Base-by-base conservation (phyloP, 495 filamentous ascomycete genomes). In the Chaetomidium leptoderma region DNA sequence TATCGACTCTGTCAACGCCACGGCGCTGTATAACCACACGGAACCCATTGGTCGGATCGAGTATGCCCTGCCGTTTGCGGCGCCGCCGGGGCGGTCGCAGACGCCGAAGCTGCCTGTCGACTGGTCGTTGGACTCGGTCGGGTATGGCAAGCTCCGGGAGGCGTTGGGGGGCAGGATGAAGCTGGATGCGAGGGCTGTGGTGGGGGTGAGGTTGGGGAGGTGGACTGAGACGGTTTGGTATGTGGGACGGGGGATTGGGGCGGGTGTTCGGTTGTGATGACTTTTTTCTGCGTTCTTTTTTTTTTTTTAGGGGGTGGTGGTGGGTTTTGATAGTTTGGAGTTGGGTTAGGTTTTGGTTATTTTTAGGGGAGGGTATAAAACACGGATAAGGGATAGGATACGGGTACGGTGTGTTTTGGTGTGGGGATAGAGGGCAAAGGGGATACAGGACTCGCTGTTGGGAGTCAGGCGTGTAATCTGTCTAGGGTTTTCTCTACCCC, bases 81-180 rank as follows among this genome's bases (percentile, higher is more conserved):
- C 92, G 9, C 88, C 85, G 6, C 91, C 93, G 0, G 90, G 91
- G 8, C 66, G 74, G 4, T 83, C 84, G 4, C 68, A 78, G 53
- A 87, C 85, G 2, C 93, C 93, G 3, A 80, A 76, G 55, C 64
- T 98, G 46, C 92, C 93, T 0, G 92, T 97, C 6, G 77, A 86
- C 27, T 87, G 92, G 83, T 82, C 80, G 42, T 53, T 92, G 2
- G 86, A 81, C 14, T 84, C 86, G 11, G 83, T 95, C 39, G 93
- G 92, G 3, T 95, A 92, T 69, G 86, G 89, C 24, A 86, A 85
- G 33, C 72, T 98, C 29, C 83, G 77, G 63, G 83, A 83, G 63
- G 92, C 93, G n/a, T 69, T 98, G n/a, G 90, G 92, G 11, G 90
- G 92, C 0, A 75, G 72, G 27, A 69, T 97, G 62, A 86, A 86